Conservation (phyloP, 305 asterid species). For the Petunia hybrid region DNA sequence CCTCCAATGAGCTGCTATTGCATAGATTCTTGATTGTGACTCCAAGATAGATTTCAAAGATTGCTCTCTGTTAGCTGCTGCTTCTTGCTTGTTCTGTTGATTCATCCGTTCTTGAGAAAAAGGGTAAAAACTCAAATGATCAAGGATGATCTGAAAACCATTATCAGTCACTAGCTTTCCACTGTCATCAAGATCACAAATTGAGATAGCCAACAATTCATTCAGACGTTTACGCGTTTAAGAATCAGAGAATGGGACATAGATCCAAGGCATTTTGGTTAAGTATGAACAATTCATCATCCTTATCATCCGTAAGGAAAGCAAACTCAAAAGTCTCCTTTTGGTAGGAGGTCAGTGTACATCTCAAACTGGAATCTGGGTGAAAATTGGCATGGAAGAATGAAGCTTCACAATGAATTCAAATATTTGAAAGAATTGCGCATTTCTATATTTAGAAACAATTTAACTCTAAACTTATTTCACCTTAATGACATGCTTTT, state of each 20-base stretch:
- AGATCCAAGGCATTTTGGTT: constrained; percentile 89
- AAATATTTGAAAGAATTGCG: no score
- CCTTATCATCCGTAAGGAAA: constrained; percentile 68
- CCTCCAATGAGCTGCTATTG: constrained; percentile 60
- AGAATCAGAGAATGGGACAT: constrained; percentile 74
- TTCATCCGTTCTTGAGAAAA: constrained; percentile 55
- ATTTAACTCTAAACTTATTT: no score
- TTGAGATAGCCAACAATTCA: constrained; percentile 58
- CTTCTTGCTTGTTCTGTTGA: constrained; percentile 60
- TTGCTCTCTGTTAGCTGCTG: constrained; percentile 71
- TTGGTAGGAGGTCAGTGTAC: constrained; percentile 64
- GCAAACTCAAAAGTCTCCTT: constrained; percentile 66
- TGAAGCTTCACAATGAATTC: no score
- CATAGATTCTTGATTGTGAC: constrained; percentile 59
- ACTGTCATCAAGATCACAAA: constrained; percentile 67
- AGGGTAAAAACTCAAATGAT: constrained; percentile 72
- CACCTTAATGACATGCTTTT: no score
- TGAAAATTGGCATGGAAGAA: constrained; percentile 39
- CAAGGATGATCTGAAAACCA: constrained; percentile 63
- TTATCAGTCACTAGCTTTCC: constrained; percentile 58
- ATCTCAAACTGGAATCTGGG: constrained; percentile 67
- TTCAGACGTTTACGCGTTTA: constrained; percentile 56
- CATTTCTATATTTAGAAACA: no score
- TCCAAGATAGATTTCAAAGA: constrained; percentile 61
- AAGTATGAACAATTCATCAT: constrained; percentile 47